These are phyloP conservation scores for Aspergillus ostianus DNA, from an alignment of 495 filamentous ascomycete genomes.

Conservation along the genomic window DNA sequence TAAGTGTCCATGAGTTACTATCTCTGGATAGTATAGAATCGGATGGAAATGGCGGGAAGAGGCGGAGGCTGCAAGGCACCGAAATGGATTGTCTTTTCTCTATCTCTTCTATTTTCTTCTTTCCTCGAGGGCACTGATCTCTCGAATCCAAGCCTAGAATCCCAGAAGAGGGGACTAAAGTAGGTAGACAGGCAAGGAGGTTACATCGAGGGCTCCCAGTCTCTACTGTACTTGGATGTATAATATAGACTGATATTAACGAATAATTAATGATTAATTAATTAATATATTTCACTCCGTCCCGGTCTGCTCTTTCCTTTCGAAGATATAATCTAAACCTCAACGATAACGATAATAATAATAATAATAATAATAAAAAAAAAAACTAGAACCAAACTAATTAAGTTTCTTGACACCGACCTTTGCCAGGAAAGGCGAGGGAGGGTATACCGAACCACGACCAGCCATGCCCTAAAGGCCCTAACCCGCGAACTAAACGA, in stretches of 20 bases:
- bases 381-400: too few relatives aligned
- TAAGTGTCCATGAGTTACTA: not conserved
- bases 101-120: not conserved
- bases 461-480: not conserved
- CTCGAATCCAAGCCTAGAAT: not conserved
- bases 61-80: too few relatives aligned
- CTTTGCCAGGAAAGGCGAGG: too few relatives aligned
- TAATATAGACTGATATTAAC: not conserved
- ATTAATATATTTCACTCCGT: not conserved
- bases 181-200: not conserved
- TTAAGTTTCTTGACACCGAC: too few relatives aligned
- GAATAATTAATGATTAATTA: not conserved
- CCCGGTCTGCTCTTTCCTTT: too few relatives aligned
- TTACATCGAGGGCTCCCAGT: not conserved
- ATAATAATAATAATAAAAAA: too few relatives aligned
- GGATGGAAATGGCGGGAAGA: not conserved
- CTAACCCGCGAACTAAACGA: not conserved
- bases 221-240: not conserved
- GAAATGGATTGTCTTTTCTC: not conserved
- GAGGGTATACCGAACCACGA: too few relatives aligned
- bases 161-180: not conserved
- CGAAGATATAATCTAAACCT: too few relatives aligned
- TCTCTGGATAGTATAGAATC: not conserved
- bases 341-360: too few relatives aligned
- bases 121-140: slow-evolving; percentile 1